phyloP scores from a whole-genome alignment of 768 basidiomycete species.

The Rhodotorula sphaerocarpa region DNA sequence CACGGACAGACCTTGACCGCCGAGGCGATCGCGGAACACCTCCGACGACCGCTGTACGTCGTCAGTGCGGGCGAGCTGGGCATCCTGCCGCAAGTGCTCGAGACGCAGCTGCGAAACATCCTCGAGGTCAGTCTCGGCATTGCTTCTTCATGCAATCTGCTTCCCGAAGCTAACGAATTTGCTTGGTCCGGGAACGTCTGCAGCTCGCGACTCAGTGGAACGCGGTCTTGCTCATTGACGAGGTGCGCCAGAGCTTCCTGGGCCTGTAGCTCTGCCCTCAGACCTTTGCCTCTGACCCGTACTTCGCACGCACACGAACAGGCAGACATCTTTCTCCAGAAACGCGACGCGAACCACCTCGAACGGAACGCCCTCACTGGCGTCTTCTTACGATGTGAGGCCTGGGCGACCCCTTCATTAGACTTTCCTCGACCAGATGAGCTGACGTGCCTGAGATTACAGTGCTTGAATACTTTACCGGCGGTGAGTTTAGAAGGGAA shows the following conservation, averaged over 20 bases:
- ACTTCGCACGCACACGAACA: not conserved
- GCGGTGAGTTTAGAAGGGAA: not conserved
- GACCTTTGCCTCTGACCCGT: too few species aligned
- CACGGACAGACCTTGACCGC: constrained; percentile 24
- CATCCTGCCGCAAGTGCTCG: not conserved
- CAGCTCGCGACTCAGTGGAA: constrained; percentile 19
- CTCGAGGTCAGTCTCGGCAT: constrained; percentile 8
- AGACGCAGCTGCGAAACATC: not conserved
- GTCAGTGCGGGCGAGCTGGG: constrained; percentile 18
- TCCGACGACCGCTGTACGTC: constrained; percentile 27
- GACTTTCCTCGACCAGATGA: too few species aligned
- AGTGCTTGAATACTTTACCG: constrained; percentile 16
- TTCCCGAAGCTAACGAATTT: not conserved
- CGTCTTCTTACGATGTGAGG: constrained; percentile 2
- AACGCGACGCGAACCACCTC: constrained; percentile 1
- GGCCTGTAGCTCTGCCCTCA: too few species aligned
- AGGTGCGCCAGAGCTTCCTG: not conserved
- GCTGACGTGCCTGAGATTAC: too few species aligned
- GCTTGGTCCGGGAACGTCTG: not conserved
- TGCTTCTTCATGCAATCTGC: too few species aligned
- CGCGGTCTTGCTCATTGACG: constrained; percentile 22
- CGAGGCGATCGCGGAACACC: constrained; percentile 27
- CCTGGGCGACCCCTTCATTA: too few species aligned
- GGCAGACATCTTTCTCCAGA: constrained; percentile 15
- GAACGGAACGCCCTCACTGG: constrained; percentile 10